Conservation (phyloP, 768 basidiomycete genomes). For the Albatrellus ellisii region DNA sequence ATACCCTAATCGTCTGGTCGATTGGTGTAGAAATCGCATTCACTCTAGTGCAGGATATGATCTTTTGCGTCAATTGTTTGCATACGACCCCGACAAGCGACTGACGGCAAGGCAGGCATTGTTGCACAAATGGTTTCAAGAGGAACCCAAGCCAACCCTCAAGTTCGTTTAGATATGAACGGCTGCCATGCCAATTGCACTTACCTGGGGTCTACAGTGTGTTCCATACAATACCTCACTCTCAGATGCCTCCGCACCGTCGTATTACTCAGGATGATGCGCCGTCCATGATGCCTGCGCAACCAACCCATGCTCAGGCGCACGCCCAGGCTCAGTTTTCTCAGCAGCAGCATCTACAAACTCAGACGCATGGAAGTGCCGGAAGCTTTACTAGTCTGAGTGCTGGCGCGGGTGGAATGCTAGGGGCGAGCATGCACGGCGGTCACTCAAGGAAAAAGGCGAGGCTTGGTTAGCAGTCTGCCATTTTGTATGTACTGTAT, state of each 20-base stretch:
- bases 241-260: slow-evolving; percentile 72
- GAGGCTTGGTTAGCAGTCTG: slow-evolving; percentile 29
- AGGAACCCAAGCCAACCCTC: slow-evolving; percentile 74
- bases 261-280: slow-evolving; percentile 91
- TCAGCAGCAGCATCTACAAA: slow-evolving; percentile 33
- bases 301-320: slow-evolving; percentile 26
- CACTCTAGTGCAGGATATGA: slow-evolving; percentile 57
- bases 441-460: slow-evolving; percentile 48
- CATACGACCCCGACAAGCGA: slow-evolving; percentile 81
- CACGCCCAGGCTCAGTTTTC: slow-evolving; percentile 27
- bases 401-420: slow-evolving; percentile 31
- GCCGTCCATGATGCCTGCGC: slow-evolving; percentile 69
- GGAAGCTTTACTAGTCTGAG: slow-evolving; percentile 52
- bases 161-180: slow-evolving; percentile 39
- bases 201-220: slow-evolving; percentile 35
- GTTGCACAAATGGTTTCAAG: slow-evolving; percentile 82
- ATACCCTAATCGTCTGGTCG: slow-evolving; percentile 45
- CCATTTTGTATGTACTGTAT: not conserved
- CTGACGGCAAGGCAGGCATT: slow-evolving; percentile 77
- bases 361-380: slow-evolving; percentile 30
- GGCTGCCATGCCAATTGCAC: not conserved
- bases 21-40: slow-evolving; percentile 65
- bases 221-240: slow-evolving; percentile 48
- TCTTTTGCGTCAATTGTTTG: slow-evolving; percentile 75
- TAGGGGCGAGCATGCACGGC: slow-evolving; percentile 16